Evolutionary conservation across 2,329 filamentous ascomycete species (phyloP).

Genomic region (Chaetomium sp.): DNA sequence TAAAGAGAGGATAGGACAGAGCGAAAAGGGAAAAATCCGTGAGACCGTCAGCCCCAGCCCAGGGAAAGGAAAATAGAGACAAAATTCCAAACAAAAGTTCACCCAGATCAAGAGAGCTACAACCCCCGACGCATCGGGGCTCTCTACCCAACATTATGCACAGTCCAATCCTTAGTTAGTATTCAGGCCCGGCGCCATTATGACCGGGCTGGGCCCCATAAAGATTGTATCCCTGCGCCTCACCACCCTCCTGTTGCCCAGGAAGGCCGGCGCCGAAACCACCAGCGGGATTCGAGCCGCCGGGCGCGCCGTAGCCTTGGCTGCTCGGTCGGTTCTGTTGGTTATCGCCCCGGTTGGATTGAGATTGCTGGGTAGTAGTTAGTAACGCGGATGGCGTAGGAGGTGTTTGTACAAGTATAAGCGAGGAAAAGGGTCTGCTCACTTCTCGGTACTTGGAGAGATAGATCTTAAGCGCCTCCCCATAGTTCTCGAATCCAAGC

Average conservation of each 20-base stretch:
- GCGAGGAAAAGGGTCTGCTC: slow-evolving; percentile 28
- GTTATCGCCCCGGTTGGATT: slow-evolving; percentile 64
- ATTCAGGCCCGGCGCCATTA: slow-evolving; percentile 50
- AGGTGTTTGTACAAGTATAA: no score
- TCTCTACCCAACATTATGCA: no score
- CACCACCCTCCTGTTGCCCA: slow-evolving; percentile 35
- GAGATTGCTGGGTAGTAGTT: slow-evolving; percentile 54
- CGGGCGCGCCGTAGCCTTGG: slow-evolving; percentile 43
- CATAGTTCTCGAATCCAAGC: slow-evolving; percentile 96
- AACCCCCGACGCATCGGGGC: neutral
- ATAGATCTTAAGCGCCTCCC: slow-evolving; percentile 96
- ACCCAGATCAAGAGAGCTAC: neutral
- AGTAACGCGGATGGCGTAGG: slow-evolving; percentile 25
- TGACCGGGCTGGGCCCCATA: slow-evolving; percentile 50
- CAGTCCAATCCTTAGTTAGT: slow-evolving; percentile 29
- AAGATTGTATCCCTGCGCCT: slow-evolving; percentile 39
- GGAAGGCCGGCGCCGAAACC: slow-evolving; percentile 40
- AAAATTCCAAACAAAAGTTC: neutral
- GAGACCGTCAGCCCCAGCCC: no score
- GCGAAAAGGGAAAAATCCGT: no score
- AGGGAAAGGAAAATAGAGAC: neutral
- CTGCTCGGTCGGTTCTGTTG: slow-evolving; percentile 45
- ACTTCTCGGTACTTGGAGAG: slow-evolving; percentile 97
- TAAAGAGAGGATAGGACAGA: no score
- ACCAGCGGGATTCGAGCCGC: slow-evolving; percentile 36